Base-by-base conservation (phyloP, 2,329 filamentous ascomycete genomes). In the Aspergillus udagawae region DNA sequence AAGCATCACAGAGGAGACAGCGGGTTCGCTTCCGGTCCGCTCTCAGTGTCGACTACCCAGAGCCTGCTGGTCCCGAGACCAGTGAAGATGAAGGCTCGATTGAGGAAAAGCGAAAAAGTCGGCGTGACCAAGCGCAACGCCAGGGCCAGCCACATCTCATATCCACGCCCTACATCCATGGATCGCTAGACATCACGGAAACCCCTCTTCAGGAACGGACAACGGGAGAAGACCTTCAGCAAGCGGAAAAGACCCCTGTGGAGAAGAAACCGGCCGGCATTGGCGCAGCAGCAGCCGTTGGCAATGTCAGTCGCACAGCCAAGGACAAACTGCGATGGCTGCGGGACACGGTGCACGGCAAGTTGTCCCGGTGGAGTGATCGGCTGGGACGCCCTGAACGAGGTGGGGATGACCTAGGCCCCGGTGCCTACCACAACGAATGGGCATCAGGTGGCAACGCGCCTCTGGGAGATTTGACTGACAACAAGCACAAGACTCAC, bases 401-500 rank as follows among this genome's bases (percentile, higher is more conserved):
- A 3, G 61, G 60, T 9, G 69, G 70, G 10, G 70, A 72, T 45
- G 65, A 69, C 42, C 45, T 72, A 21, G 58, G 60, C 12, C 55
- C 67, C 12, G 66, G 61, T 25, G 53, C 60, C 10, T 67, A 64
- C 45, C 65, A 69, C 10, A 41, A 58, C 1, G 67, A 68, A 20
- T 71, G 67, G 69, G 66, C 63, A 12, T 62, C 65, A 0, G 70
- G 66, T 0, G 65, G 65, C 27, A 63, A 63, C 32, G 57, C 58
- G 23, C 62, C 69, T 1, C 29, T 66, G 7, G 67, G 66, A 5
- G 67, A 69, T 29, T 25, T 72, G 20, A 70, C 69, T 12, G 70
- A 71, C 48, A 52, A 70, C 25, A 70, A 69, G 27, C 58, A 67
- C n/a, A 71, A 72, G 56, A 66, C 62, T 14, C 61, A 67, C 35